phyloP scores from a whole-genome alignment of 768 basidiomycete species.

The Boletus eberwhitei region DNA sequence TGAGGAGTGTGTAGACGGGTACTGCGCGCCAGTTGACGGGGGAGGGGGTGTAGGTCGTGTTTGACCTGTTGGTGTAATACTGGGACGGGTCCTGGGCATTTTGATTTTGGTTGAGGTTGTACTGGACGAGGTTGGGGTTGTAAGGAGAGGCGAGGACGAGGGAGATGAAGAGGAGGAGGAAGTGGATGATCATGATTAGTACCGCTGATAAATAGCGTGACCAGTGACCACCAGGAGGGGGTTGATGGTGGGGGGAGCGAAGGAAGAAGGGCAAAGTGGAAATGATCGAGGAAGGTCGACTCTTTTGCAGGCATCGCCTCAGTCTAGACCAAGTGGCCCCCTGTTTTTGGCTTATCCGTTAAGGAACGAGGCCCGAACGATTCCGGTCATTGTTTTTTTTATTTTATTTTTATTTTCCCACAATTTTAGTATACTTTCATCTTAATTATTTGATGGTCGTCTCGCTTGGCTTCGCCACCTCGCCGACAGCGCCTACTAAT shows the following conservation, averaged over 20 bases:
- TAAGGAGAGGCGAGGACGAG: constrained; percentile 62
- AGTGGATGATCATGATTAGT: constrained; percentile 19
- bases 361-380: too few relatives aligned
- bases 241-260: neutral
- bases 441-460: too few relatives aligned
- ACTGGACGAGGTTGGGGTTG: constrained; percentile 58
- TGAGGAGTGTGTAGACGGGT: constrained; percentile 75
- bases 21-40: constrained; percentile 83
- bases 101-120: constrained; percentile 79
- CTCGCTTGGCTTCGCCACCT: too few relatives aligned
- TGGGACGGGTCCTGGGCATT: constrained; percentile 63
- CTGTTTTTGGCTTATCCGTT: too few relatives aligned
- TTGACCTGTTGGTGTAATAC: constrained; percentile 60
- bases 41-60: constrained; percentile 69
- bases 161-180: constrained; percentile 37
- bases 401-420: too few relatives aligned
- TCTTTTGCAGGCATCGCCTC: too few relatives aligned
- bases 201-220: neutral
- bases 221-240: neutral
- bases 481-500: too few relatives aligned
- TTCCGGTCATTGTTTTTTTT: too few relatives aligned
- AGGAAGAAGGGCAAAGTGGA: neutral
- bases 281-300: too few relatives aligned
- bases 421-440: too few relatives aligned
- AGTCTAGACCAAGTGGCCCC: neutral